Base-by-base conservation (phyloP, 2,329 filamentous ascomycete genomes). In the Emydomyces testavorans region DNA sequence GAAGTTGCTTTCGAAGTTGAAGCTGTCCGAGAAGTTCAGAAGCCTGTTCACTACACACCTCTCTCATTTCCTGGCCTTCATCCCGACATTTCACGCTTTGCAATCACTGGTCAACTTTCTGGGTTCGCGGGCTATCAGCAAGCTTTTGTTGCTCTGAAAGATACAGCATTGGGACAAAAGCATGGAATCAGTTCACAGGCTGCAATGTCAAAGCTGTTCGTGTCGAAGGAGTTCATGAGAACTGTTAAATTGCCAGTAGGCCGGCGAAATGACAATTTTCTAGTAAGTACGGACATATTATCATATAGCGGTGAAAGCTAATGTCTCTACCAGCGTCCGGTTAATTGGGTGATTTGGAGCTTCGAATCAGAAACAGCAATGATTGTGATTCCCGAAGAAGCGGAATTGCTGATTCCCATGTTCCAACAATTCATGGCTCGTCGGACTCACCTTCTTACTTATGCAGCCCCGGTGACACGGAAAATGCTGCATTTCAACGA, bases 321-420 rank as follows among this genome's bases (percentile, higher is more conserved):
- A 41, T 23, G 23, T 10, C 50, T 48, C 73, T 66, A 24, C 23
- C 48, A 65, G 54, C 68, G 72, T 1, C 62, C 74, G 0, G 75
- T 81, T 0, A 74, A 79, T 21, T 85, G 78, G 79, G 57, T 85
- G 1, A 59, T 84, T 0, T 82, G 74, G 72, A 76, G 71, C 50
- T 54, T 54, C 0, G n/a, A 54, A 0, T 63, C 64, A 0, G 56
- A 74, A 6, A 71, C 66, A 0, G 80, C 72, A 0, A 52, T 85
- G 0, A 58, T 84, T 1, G 56, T 84, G 1, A 77, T 76, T 23
- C 76, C 79, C 0, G 80, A 84, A 53, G 81, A 85, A 57, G 78
- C 73, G 0, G 77, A 84, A 48, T 38, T 56, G 0, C 53, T 83
- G 0, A 67, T 84, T 2, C 67, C 69, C 0, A 51, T 68, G 0